Conservation (phyloP, 1,284 basidiomycete genomes). For the Rhodotorula sp. region DNA sequence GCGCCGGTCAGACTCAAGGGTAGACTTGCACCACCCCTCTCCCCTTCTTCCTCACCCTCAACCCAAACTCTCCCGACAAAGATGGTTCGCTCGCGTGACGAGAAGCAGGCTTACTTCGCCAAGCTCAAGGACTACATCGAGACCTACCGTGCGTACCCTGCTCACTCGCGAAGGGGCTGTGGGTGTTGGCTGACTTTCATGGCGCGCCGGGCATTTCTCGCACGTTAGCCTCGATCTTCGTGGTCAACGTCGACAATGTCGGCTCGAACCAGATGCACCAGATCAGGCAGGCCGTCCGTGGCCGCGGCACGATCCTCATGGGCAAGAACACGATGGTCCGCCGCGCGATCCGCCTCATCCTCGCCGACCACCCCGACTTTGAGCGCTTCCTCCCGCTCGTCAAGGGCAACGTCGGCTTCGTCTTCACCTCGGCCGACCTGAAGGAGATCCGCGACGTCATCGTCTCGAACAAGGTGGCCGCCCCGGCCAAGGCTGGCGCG, state of each 20-base stretch:
- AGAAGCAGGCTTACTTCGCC: slow-evolving; percentile 89
- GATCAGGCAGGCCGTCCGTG: slow-evolving; percentile 94
- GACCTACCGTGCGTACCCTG: slow-evolving; percentile 78
- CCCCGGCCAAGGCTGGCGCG: slow-evolving; percentile 97
- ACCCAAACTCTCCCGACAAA: slow-evolving; percentile 3
- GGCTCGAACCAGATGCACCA: slow-evolving; percentile 99
- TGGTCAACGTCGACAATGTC: slow-evolving; percentile 99
- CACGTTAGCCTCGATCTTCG: slow-evolving; percentile 82
- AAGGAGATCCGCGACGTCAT: slow-evolving; percentile 93
- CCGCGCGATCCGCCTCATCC: slow-evolving; percentile 88
- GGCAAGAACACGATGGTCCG: slow-evolving; percentile 99
- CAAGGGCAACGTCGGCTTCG: slow-evolving; percentile 98
- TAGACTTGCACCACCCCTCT: slow-evolving; percentile 34
- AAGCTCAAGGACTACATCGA: slow-evolving; percentile 92
- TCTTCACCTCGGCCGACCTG: slow-evolving; percentile 90
- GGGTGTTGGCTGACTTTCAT: background rate
- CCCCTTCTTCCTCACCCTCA: slow-evolving; percentile 8
- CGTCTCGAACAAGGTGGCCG: slow-evolving; percentile 94
- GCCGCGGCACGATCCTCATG: slow-evolving; percentile 96
- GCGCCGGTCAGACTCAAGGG: slow-evolving; percentile 41
- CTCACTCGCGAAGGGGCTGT: too few species aligned
- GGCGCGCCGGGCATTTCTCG: slow-evolving; percentile 16
- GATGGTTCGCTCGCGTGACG: slow-evolving; percentile 49
- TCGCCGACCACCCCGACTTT: slow-evolving; percentile 86
- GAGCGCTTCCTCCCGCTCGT: slow-evolving; percentile 95